phyloP scores from a whole-genome alignment of 495 filamentous ascomycete species.

The Sabuloglossum arenarium region DNA sequence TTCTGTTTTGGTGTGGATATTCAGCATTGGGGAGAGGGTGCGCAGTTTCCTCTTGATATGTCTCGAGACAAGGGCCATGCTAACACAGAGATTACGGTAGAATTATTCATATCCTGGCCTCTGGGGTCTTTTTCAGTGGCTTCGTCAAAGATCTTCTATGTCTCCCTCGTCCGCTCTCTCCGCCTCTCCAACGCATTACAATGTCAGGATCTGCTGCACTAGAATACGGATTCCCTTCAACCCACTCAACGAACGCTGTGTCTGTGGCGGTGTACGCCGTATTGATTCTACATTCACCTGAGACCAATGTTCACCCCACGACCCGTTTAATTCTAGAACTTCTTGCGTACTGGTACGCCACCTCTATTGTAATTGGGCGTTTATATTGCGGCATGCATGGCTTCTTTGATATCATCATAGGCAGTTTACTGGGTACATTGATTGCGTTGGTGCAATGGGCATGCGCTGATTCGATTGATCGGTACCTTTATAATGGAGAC shows the following conservation, averaged over 20 bases:
- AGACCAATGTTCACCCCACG: constrained; percentile 17
- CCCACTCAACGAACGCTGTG: constrained; percentile 90
- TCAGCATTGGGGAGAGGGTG: constrained; percentile 66
- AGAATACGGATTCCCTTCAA: constrained; percentile 94
- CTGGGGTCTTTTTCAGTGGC: constrained; percentile 82
- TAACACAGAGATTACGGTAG: constrained; percentile 21
- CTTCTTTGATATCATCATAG: constrained; percentile 72
- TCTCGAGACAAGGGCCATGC: neutral
- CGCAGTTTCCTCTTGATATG: constrained; percentile 10
- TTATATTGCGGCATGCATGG: constrained; percentile 98
- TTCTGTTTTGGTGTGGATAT: constrained; percentile 90
- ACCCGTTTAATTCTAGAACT: constrained; percentile 38
- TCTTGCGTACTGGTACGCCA: constrained; percentile 58
- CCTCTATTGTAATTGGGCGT: constrained; percentile 77
- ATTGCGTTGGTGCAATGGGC: constrained; percentile 49
- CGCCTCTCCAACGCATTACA: constrained; percentile 81
- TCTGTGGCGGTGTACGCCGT: constrained; percentile 79
- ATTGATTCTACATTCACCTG: constrained; percentile 35
- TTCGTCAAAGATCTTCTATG: constrained; percentile 89
- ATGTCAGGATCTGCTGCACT: constrained; percentile 90
- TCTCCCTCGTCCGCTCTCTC: constrained; percentile 82
- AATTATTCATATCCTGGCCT: constrained; percentile 70
- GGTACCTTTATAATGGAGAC: constrained; percentile 34
- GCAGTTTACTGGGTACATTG: constrained; percentile 48
- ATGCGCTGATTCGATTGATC: constrained; percentile 44